These are phyloP conservation scores for Neurospora sp. DNA, from an alignment of 495 filamentous ascomycete genomes.

Conservation along the genomic window DNA sequence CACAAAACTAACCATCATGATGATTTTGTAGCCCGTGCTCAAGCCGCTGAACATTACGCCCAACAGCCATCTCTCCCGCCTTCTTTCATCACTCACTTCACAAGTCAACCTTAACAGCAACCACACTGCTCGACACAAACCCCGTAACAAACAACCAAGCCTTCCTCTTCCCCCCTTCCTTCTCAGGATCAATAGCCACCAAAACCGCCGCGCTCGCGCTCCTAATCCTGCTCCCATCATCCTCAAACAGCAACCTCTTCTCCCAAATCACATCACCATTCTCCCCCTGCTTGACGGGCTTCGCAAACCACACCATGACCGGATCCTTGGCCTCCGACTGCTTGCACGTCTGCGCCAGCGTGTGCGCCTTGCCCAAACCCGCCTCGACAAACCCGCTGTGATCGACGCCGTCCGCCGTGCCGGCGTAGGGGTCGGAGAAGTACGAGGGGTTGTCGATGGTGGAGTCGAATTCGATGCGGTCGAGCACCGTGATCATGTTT, in stretches of 20 bases:
- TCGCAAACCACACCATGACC: conserved; percentile 40
- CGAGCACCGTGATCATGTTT: conserved; percentile 31
- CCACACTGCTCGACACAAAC: conserved; percentile 40
- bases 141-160: conserved; percentile 53
- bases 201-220: conserved; percentile 44
- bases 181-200: conserved; percentile 37
- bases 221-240: conserved; percentile 45
- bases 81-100: conserved; percentile 4
- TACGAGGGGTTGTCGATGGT: conserved; percentile 51
- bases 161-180: conserved; percentile 21
- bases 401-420: conserved; percentile 34
- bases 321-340: conserved; percentile 34
- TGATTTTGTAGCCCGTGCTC: background rate
- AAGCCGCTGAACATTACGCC: background rate
- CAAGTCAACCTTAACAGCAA: conserved; percentile 47
- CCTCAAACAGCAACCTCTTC: conserved; percentile 43
- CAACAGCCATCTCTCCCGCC: background rate
- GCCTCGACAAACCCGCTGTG: conserved; percentile 46
- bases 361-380: conserved; percentile 33
- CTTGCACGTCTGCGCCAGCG: conserved; percentile 20
- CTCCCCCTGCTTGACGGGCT: conserved; percentile 10
- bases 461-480: conserved; percentile 31
- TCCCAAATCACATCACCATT: conserved; percentile 23
- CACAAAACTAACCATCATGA: background rate
- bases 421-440: conserved; percentile 42